Conservation (phyloP, 345 rosid species). For the Gynandropsis gynandra region DNA sequence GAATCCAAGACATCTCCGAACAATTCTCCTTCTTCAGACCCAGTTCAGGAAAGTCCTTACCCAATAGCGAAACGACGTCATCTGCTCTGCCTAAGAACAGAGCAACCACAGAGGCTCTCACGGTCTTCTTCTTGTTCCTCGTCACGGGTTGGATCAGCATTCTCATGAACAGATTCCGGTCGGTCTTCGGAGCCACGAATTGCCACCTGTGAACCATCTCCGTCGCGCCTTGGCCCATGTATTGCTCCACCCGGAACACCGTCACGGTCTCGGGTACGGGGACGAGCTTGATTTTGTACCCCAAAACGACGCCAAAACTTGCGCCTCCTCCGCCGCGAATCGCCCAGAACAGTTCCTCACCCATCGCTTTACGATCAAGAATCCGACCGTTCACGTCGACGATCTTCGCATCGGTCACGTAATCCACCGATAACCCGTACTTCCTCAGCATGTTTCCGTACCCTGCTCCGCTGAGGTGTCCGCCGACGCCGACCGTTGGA, state of each 20-base stretch:
- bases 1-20: slow-evolving; percentile 48
- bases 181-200: slow-evolving; percentile 49
- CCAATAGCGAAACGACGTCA: slow-evolving; percentile 28
- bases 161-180: slow-evolving; percentile 54
- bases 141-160: slow-evolving; percentile 48
- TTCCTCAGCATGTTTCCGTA: slow-evolving; percentile 54
- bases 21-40: slow-evolving; percentile 40
- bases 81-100: slow-evolving; percentile 33
- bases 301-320: slow-evolving; percentile 47
- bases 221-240: slow-evolving; percentile 29
- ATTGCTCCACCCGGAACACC: slow-evolving; percentile 33
- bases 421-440: slow-evolving; percentile 45
- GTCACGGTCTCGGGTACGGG: slow-evolving; percentile 43
- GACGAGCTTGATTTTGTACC: slow-evolving; percentile 45
- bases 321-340: slow-evolving; percentile 52
- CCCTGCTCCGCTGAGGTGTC: slow-evolving; percentile 58
- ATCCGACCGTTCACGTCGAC: slow-evolving; percentile 41
- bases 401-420: slow-evolving; percentile 45
- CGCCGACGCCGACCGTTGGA: slow-evolving; percentile 60
- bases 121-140: slow-evolving; percentile 23
- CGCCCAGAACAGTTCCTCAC: too few species aligned
- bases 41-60: slow-evolving; percentile 43
- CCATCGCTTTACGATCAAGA: slow-evolving; percentile 46
- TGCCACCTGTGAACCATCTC: slow-evolving; percentile 45
- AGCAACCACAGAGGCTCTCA: slow-evolving; percentile 32